A percentile compares a stretch with the other conserved stretches of the same genome.
Conservation (phyloP, 2,329 filamentous ascomycete genomes). For the Tolypocladium endophyticum region DNA sequence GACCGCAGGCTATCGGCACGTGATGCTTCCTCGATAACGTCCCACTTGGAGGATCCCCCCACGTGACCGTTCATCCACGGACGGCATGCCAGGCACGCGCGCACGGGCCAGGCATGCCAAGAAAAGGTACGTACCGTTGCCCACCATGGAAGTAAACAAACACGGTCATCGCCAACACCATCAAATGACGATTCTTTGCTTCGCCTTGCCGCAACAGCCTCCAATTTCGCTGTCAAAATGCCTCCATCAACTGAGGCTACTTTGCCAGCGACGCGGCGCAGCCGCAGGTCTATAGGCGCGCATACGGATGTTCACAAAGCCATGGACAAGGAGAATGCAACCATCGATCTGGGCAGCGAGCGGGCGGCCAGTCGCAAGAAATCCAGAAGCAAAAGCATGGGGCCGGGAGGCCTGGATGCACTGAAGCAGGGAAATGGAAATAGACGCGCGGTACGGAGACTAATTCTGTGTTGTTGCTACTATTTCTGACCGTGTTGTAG, state of each 20-base stretch:
- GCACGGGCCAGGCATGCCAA: neutral
- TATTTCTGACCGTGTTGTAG: conserved; percentile 21
- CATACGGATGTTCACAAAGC: conserved; percentile 41
- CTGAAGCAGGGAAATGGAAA: conserved; percentile 68
- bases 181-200: neutral
- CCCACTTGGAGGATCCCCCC: neutral
- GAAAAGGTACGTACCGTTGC: conserved; percentile 7
- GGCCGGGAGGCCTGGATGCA: conserved; percentile 79
- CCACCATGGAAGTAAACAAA: conserved; percentile 26
- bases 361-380: conserved; percentile 49
- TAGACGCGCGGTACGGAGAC: conserved; percentile 57
- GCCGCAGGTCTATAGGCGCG: conserved; percentile 62
- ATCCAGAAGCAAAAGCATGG: conserved; percentile 90
- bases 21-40: neutral
- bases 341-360: conserved; percentile 50
- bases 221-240: conserved; percentile 16
- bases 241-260: conserved; percentile 28
- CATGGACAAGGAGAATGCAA: conserved; percentile 70
- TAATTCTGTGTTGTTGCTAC: conserved; percentile 1
- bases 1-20: conserved; percentile 2
- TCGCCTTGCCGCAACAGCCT: conserved; percentile 8
- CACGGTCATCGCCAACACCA: conserved; percentile 18
- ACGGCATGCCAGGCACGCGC: neutral
- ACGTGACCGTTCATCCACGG: neutral
- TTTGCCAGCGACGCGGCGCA: conserved; percentile 44